A percentile compares a stretch with the other conserved stretches of the same genome.
Conservation (phyloP, 441 rosid species). For the Euphorbia celastroides region DNA sequence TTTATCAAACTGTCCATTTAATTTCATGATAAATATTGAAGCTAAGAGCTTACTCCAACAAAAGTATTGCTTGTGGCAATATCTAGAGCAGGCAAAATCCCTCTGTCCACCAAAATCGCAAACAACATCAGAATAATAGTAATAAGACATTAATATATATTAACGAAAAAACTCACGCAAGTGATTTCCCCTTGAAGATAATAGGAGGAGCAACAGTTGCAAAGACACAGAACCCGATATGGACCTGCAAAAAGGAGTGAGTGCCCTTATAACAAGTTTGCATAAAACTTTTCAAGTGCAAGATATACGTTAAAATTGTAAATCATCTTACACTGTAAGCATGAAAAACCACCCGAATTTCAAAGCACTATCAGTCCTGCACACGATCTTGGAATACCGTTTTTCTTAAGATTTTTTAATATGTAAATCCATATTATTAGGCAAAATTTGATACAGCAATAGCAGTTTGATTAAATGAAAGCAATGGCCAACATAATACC, state of each 20-base stretch:
- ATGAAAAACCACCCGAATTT: slow-evolving; percentile 92
- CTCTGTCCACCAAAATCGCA: slow-evolving; percentile 51
- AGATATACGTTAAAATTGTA: slow-evolving; percentile 9
- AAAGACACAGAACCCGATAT: slow-evolving; percentile 78
- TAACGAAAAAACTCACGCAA: slow-evolving; percentile 56
- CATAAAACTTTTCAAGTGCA: slow-evolving; percentile 13
- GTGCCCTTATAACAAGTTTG: slow-evolving; percentile 11
- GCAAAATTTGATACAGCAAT: background rate
- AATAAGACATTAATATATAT: background rate
- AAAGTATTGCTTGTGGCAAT: slow-evolving; percentile 41
- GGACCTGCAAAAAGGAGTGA: slow-evolving; percentile 51
- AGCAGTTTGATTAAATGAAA: background rate
- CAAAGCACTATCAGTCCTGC: slow-evolving; percentile 97
- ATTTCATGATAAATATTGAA: background rate
- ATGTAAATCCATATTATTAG: background rate
- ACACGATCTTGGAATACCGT: slow-evolving; percentile 19
- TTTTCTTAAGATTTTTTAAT: too few species aligned
- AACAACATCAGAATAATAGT: slow-evolving; percentile 2
- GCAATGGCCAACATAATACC: slow-evolving; percentile 40
- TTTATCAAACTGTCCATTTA: background rate
- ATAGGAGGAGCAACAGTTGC: slow-evolving; percentile 95
- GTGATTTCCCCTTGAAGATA: slow-evolving; percentile 94
- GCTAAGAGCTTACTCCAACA: slow-evolving; percentile 62
- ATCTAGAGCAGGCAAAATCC: slow-evolving; percentile 89
- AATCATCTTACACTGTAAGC: slow-evolving; percentile 57